Percentiles rank a stretch among this genome's conserved stretches.
phyloP scores from a whole-genome alignment of 768 basidiomycete genomes.

The Hericium coralloides region DNA sequence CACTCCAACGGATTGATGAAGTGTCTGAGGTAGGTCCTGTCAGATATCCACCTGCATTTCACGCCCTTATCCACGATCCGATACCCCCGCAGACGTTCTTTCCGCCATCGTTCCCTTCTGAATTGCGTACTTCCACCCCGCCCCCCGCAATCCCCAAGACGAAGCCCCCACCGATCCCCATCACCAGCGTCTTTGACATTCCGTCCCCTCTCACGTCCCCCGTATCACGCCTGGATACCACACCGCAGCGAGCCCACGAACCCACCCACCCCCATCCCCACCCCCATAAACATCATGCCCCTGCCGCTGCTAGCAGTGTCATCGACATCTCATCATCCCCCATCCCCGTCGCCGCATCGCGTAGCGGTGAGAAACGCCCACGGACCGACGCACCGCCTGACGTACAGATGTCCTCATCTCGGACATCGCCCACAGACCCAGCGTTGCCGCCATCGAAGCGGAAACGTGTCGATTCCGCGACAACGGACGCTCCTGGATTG shows the following conservation, averaged over 20 bases:
- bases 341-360: not conserved
- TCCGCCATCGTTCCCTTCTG: not conserved
- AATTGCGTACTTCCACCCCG: not conserved
- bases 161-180: not conserved
- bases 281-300: not conserved
- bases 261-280: not conserved
- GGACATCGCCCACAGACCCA: not conserved
- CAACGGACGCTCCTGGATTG: not conserved
- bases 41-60: not conserved
- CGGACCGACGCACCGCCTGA: not conserved
- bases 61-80: not conserved
- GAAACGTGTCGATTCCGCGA: not conserved
- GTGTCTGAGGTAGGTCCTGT: not conserved
- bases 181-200: not conserved
- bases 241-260: not conserved
- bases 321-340: not conserved
- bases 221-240: not conserved
- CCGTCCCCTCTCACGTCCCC: not conserved
- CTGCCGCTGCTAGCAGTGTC: not conserved
- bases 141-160: not conserved
- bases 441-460: not conserved
- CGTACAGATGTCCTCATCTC: no score
- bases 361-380: not conserved
- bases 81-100: not conserved
- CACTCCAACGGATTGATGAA: not conserved